Evolutionary conservation across 345 rosid genomes (phyloP).

Genomic region (Salix udensis): DNA sequence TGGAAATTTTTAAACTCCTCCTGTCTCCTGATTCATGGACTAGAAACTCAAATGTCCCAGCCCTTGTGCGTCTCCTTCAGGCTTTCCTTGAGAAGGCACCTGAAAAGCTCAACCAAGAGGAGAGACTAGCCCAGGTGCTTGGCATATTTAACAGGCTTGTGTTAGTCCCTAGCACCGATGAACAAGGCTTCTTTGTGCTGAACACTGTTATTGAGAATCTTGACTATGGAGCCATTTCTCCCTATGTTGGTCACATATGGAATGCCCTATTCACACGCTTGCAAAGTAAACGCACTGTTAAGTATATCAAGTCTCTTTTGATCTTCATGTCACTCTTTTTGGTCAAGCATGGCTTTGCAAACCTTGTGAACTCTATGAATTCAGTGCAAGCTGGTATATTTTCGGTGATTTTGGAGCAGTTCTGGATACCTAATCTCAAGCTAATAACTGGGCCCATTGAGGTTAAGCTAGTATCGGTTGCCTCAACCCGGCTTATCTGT

Average conservation of each 20-base stretch:
- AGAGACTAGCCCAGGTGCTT: slow-evolving; percentile 67
- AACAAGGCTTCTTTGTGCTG: slow-evolving; percentile 90
- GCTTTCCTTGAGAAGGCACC: slow-evolving; percentile 96
- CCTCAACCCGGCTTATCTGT: slow-evolving; percentile 73
- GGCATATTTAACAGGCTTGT: slow-evolving; percentile 85
- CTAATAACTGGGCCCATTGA: slow-evolving; percentile 71
- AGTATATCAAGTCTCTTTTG: slow-evolving; percentile 71
- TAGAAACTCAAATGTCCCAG: slow-evolving; percentile 88
- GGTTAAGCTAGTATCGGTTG: slow-evolving; percentile 72
- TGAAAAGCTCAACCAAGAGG: slow-evolving; percentile 70
- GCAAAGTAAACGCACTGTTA: slow-evolving; percentile 55
- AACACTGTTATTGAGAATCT: slow-evolving; percentile 87
- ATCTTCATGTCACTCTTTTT: slow-evolving; percentile 87
- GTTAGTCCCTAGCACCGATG: slow-evolving; percentile 68
- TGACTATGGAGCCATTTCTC: slow-evolving; percentile 54
- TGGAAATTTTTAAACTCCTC: slow-evolving; percentile 79
- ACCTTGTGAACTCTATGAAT: slow-evolving; percentile 72
- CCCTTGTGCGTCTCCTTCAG: slow-evolving; percentile 96
- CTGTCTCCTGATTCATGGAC: slow-evolving; percentile 86
- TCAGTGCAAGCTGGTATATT: slow-evolving; percentile 68
- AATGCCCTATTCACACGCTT: slow-evolving; percentile 65
- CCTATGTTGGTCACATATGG: slow-evolving; percentile 70
- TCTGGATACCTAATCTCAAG: slow-evolving; percentile 87
- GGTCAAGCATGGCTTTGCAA: slow-evolving; percentile 75
- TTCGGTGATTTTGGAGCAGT: slow-evolving; percentile 58